phyloP scores from a whole-genome alignment of 768 basidiomycete genomes.

The Mrakia gelida region DNA sequence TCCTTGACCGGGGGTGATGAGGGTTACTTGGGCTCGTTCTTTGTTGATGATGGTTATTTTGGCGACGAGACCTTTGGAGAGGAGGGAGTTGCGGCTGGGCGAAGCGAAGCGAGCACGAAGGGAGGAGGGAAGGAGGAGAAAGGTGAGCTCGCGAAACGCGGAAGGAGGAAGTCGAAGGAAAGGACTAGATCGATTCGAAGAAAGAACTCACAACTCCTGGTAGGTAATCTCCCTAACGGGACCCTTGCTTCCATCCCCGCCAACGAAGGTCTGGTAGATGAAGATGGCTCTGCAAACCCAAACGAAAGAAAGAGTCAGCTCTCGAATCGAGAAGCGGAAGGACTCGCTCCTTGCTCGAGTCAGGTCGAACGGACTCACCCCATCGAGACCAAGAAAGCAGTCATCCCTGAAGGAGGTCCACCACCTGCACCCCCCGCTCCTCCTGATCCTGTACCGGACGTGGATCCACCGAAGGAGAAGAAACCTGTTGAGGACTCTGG shows the following conservation, averaged over 20 bases:
- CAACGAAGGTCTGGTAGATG: conserved; percentile 5
- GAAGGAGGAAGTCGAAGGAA: background rate
- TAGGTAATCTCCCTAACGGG: conserved; percentile 85
- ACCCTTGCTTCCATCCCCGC: background rate
- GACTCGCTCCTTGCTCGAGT: background rate
- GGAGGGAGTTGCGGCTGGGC: conserved; percentile 75
- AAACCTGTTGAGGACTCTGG: background rate
- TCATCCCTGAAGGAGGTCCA: background rate
- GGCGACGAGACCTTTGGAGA: conserved; percentile 62
- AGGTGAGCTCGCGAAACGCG: background rate
- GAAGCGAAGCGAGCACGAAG: background rate
- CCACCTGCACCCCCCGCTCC: background rate
- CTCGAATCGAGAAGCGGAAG: background rate
- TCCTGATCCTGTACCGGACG: background rate
- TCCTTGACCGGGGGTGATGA: conserved; percentile 45
- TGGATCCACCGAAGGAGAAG: background rate
- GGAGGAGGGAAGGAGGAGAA: background rate
- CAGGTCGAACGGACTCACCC: background rate
- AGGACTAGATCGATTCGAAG: background rate
- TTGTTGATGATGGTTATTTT: conserved; percentile 30
- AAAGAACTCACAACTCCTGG: conserved; percentile 73
- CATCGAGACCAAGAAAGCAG: background rate
- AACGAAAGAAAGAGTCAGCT: conserved; percentile 2
- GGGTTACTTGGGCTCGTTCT: conserved; percentile 18
- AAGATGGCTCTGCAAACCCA: conserved; percentile 16